Evolutionary conservation across 1,284 basidiomycete species (phyloP).

Genomic region (Wallemia mellicola): DNA sequence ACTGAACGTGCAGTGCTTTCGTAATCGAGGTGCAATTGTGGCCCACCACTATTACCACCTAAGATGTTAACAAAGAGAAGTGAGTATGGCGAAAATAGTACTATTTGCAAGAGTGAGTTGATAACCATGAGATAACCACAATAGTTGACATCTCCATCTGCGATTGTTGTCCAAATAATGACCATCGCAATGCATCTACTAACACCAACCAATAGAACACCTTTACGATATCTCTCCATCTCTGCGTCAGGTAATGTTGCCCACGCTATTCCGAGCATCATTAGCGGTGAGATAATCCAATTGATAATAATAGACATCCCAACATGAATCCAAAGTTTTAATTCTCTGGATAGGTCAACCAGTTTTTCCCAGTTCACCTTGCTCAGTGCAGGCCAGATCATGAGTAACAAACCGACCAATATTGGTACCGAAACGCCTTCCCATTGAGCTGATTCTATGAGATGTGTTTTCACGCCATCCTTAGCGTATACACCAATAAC

Average conservation of each 20-base stretch:
- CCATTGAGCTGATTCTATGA: constrained; percentile 9
- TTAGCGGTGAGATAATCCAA: constrained; percentile 47
- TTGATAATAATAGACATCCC: constrained; percentile 40
- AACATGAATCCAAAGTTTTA: constrained; percentile 37
- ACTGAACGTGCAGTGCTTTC: constrained; percentile 40
- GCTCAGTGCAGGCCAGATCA: constrained; percentile 59
- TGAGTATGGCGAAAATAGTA: constrained; percentile 43
- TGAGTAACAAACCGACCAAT: constrained; percentile 42
- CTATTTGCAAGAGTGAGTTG: constrained; percentile 25
- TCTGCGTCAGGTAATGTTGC: constrained; percentile 50
- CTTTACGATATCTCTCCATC: constrained; percentile 17
- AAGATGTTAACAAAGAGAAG: constrained; percentile 48
- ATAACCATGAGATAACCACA: constrained; percentile 34
- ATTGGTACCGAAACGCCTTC: constrained; percentile 26
- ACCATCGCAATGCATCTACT: constrained; percentile 37
- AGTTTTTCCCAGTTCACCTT: constrained; percentile 36
- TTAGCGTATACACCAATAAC: constrained; percentile 31
- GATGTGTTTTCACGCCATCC: constrained; percentile 4
- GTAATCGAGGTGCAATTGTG: constrained; percentile 28
- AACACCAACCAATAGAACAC: constrained; percentile 29
- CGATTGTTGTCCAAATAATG: constrained; percentile 57
- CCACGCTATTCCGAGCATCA: constrained; percentile 63
- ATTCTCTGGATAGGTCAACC: constrained; percentile 26
- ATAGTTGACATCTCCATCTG: constrained; percentile 37
- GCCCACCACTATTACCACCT: constrained; percentile 17